These are phyloP conservation scores for Xerocomus brunneocitrinus DNA, from an alignment of 768 basidiomycete species.

Conservation along the genomic window DNA sequence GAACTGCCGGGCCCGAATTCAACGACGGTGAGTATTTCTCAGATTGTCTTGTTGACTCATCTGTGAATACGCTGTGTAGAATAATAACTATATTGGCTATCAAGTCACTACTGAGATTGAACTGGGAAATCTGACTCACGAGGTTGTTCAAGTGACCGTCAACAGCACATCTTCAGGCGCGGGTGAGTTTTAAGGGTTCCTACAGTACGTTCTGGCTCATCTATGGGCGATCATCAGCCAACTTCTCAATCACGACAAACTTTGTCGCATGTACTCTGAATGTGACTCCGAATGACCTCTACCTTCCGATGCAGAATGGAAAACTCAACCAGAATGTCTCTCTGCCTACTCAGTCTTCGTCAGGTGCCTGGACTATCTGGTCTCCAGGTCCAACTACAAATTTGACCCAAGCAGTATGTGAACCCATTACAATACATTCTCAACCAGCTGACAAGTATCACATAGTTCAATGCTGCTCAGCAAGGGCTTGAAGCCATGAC, in stretches of 20 bases:
- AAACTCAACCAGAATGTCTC: background rate
- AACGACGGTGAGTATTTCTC: background rate
- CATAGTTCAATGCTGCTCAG: background rate
- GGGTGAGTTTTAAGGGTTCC: background rate
- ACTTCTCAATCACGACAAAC: background rate
- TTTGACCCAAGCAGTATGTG: background rate
- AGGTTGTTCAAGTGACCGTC: background rate
- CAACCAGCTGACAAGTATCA: background rate
- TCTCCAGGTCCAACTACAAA: background rate
- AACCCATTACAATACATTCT: background rate
- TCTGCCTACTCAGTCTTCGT: no score
- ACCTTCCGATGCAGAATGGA: slow-evolving; percentile 3
- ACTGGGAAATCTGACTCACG: background rate
- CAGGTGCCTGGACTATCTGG: slow-evolving; percentile 4
- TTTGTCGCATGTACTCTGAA: slow-evolving; percentile 9
- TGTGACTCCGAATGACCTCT: background rate
- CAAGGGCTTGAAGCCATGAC: background rate
- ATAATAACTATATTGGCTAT: background rate
- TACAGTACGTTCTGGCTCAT: no score
- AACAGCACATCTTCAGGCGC: background rate
- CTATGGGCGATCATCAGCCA: no score
- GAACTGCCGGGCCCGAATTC: background rate
- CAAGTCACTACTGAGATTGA: background rate
- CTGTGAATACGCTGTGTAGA: background rate
- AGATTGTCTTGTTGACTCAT: background rate